phyloP scores from a whole-genome alignment of 495 filamentous ascomycete species.

The Rhizodiscina lignyota region DNA sequence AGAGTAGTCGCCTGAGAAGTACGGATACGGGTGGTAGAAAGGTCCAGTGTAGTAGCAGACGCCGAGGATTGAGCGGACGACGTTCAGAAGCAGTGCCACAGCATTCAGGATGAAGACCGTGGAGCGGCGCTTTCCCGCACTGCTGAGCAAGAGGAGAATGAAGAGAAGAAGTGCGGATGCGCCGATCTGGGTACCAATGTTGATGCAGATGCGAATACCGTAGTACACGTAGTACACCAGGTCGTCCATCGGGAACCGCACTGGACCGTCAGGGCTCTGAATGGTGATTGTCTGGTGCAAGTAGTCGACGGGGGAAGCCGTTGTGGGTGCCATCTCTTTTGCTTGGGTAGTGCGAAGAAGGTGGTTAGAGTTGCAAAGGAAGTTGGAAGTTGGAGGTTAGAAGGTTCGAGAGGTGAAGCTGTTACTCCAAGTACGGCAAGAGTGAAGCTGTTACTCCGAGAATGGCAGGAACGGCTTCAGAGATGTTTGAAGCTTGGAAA shows the following conservation, averaged over 20 bases:
- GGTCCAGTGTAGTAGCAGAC: constrained; percentile 39
- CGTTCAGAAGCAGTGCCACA: constrained; percentile 40
- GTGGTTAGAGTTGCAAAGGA: no score
- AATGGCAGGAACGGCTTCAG: no score
- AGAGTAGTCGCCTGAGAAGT: constrained; percentile 38
- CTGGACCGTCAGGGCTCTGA: constrained; percentile 28
- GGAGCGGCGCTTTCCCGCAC: constrained; percentile 40
- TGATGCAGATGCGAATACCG: constrained; percentile 41
- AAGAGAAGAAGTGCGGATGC: constrained; percentile 51
- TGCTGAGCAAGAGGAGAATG: constrained; percentile 47
- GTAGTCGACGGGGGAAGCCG: constrained; percentile 27
- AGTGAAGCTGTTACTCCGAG: no score
- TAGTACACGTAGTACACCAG: constrained; percentile 33
- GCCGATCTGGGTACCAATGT: constrained; percentile 57
- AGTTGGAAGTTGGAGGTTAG: no score
- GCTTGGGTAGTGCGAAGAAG: no score
- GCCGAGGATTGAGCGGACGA: constrained; percentile 41
- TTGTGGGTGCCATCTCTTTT: neutral
- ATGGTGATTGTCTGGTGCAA: constrained; percentile 42
- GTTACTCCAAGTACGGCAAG: no score
- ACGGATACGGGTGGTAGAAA: constrained; percentile 41
- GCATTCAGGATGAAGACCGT: constrained; percentile 47
- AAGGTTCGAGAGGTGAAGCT: no score
- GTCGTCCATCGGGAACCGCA: constrained; percentile 31
- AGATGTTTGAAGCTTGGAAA: no score